Evolutionary conservation across 2,329 filamentous ascomycete genomes (phyloP).

Genomic region (Cladosporium velox): DNA sequence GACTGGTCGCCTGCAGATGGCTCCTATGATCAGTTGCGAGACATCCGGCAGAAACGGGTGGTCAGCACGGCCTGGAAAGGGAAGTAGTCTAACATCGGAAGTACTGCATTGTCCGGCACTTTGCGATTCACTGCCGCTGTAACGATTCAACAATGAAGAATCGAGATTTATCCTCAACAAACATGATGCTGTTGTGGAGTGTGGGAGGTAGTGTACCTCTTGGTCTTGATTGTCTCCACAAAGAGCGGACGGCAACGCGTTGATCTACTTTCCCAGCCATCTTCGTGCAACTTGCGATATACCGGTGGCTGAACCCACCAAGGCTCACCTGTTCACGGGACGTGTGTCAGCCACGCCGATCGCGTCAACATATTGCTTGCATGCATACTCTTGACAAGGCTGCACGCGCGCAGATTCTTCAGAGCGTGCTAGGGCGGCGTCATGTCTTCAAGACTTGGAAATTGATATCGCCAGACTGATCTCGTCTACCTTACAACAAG

Average conservation of each 20-base stretch:
- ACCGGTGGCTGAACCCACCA: conserved; percentile 2
- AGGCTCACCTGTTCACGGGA: background rate
- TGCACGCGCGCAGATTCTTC: background rate
- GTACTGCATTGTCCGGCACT: background rate
- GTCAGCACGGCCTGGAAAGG: background rate
- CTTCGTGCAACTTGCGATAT: background rate
- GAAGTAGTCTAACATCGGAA: background rate
- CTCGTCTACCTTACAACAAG: background rate
- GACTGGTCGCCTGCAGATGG: background rate
- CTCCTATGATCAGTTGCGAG: background rate
- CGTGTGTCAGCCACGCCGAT: conserved; percentile 14
- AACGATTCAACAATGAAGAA: background rate
- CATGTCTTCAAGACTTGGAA: background rate
- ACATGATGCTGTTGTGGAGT: background rate
- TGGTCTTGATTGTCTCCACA: background rate
- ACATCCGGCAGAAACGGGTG: conserved; percentile 3
- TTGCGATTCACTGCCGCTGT: background rate
- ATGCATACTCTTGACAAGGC: background rate
- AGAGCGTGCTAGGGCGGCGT: background rate
- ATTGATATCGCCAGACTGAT: background rate
- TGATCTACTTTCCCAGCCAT: background rate
- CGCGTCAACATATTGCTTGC: background rate
- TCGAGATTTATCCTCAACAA: background rate
- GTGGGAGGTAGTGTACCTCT: background rate
- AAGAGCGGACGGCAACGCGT: background rate